Evolutionary conservation across 1,139 yeast genomes (phyloP), one percentile per base, ranked within the genome.

Genomic region (Taiozyma sp.): DNA sequence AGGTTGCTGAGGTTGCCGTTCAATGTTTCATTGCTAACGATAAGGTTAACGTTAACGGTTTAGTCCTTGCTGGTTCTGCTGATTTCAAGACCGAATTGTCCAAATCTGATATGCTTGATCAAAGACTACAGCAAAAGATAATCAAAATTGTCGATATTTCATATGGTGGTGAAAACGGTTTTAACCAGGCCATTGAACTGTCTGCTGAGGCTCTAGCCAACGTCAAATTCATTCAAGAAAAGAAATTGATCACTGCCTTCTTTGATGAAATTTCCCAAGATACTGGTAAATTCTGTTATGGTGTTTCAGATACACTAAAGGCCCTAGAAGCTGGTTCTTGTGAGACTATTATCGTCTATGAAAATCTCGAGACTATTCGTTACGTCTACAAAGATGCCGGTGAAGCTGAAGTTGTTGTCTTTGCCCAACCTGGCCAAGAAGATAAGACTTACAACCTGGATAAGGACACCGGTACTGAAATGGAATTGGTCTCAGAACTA

Each of bases 121-220:
- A 74, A 62, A 88, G 99, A 74, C 79, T 93, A 67, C 89, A 80
- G 62, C 85, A 88, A 47, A 91, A 90, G 73, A 85, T 93, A 62
- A 79, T 93, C 55, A 89, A 90, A 71, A 81, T 90, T 68, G 99
- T 95, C 52, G 99, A 93, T 77, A 88, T 93, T 50, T 91, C 98
- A 3, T 93, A 93, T 67, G 99, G 99, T 70, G 99, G 99, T 65
- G 99, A 93, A 73, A 93, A 93, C 69, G 99, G 99, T 47, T 93
- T 93, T 77, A 93, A 93, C 75, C 99, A 93, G 75, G 99, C 99
- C 48, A 93, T 93, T 65, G 99, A 93, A 72, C 78, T 93, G 60
- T 87, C 97, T 30, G 97, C 97, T 43, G 99, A 93, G 75, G 88
- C 99, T 26, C 79, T 93, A 64, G 87, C 98, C 48, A 93, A 91